Base-by-base conservation (phyloP, 2,329 filamentous ascomycete genomes). In the Cryoendolithus antarcticus region DNA sequence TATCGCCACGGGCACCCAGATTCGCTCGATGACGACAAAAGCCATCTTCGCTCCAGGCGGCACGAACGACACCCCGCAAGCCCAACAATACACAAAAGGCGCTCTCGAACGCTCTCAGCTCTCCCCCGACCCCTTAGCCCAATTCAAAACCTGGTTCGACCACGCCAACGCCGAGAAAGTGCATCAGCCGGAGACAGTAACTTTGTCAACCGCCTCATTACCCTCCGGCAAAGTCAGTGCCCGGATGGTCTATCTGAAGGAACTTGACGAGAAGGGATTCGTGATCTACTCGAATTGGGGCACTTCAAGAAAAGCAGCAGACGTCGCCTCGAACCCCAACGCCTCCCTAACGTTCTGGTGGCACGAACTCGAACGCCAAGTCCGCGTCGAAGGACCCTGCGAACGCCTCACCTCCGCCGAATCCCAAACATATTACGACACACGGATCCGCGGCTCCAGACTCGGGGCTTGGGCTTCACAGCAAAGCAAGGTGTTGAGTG, bases 281-380 rank as follows among this genome's bases (percentile, higher is more conserved):
- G 86, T 96, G 32, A 71, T 98, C 35, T 98, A 96, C 70, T 82
- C 77, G 55, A 98, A 98, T 62, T 89, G 88, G 67, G 86, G 77
- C 44, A 91, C 83, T 0, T 84, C 77, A 43, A 64, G 72, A 21
- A 77, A 79, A 65, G 74, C 78, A 1, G 55, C 63, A 37, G 85
- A 94, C 58, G 65, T 91, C 5, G 70, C 66, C 13, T 70, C 63
- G 3, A 98, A 96, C 61, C 73, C 74, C 21, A 80, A 82, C 64
- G 89, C 84, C 0, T 77, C 78, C 35, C 67, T 98, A 52, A 86
- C 85, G 4, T 98, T 98, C 60, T 86, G 80, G 77, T 98, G 91
- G 91, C 74, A 79, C 49, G 70, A 76, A 39, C 61, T 91, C 43
- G 88, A 98, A 67, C 70, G 89, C 5, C 91, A 96, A 68, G 85